phyloP scores from a whole-genome alignment of 139 green algal genomes.

The Marvania coccoides region DNA sequence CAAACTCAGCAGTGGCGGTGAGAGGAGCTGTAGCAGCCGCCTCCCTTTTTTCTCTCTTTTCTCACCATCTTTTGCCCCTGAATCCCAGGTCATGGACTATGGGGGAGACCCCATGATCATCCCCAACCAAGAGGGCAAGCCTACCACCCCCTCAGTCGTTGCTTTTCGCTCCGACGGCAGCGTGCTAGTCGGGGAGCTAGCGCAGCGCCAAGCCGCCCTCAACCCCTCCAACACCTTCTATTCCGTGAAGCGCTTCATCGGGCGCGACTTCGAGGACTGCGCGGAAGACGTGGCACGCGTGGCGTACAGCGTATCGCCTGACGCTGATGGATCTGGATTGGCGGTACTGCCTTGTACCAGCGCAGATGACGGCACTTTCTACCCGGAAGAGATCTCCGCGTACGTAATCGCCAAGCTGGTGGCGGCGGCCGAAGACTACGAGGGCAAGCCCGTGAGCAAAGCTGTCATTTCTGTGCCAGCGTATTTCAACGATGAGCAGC shows the following conservation, averaged over 20 bases:
- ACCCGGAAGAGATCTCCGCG: conserved; percentile 72
- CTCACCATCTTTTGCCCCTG: neutral
- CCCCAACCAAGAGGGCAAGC: conserved; percentile 40
- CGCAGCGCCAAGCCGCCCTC: conserved; percentile 23
- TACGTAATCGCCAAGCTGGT: conserved; percentile 56
- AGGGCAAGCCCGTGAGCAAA: conserved; percentile 34
- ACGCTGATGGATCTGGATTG: conserved; percentile 3
- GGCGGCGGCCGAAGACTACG: conserved; percentile 36
- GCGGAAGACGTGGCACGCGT: conserved; percentile 37
- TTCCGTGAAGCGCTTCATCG: conserved; percentile 85
- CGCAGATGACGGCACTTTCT: conserved; percentile 16
- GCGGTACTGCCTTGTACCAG: conserved; percentile 7
- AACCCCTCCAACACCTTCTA: conserved; percentile 65
- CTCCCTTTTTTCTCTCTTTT: neutral
- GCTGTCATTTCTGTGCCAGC: conserved; percentile 86
- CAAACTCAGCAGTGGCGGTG: conserved; percentile 86
- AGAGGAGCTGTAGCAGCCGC: neutral
- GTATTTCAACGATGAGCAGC: conserved; percentile 75
- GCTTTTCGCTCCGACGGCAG: conserved; percentile 34
- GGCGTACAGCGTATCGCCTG: conserved; percentile 27
- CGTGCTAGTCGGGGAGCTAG: conserved; percentile 51
- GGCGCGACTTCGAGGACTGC: conserved; percentile 35
- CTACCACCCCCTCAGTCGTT: conserved; percentile 68
- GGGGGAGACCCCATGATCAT: conserved; percentile 49
- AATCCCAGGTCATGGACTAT: conserved; percentile 33